phyloP scores from a whole-genome alignment of 2,329 filamentous ascomycete species.

The Fusarium lateritium region DNA sequence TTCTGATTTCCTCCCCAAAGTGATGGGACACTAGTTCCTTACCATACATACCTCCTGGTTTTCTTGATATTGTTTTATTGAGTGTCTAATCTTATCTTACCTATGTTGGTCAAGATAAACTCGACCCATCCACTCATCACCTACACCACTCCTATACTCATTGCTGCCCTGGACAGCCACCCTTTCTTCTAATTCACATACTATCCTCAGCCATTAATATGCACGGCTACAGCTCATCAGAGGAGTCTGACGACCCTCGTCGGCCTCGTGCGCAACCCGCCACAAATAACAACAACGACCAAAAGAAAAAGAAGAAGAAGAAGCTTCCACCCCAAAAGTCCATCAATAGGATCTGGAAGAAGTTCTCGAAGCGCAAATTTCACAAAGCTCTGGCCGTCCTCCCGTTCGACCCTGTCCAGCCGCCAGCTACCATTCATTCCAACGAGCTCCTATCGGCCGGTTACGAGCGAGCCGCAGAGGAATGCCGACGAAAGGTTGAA shows the following conservation, averaged over 20 bases:
- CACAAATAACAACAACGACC: conserved; percentile 54
- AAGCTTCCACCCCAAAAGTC: conserved; percentile 73
- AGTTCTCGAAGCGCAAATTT: conserved; percentile 71
- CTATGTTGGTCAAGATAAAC: not conserved
- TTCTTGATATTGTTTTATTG: not conserved
- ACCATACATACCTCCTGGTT: not conserved
- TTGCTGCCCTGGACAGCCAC: not conserved
- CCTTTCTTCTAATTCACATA: not conserved
- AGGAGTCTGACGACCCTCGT: conserved; percentile 64
- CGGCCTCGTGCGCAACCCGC: conserved; percentile 55
- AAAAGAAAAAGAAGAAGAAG: conserved; percentile 66
- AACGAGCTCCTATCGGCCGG: conserved; percentile 73
- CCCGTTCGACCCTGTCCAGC: conserved; percentile 73
- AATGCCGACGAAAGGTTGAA: conserved; percentile 73
- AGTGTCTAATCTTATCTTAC: conserved; percentile 7
- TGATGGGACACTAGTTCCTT: conserved; percentile 16
- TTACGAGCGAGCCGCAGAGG: conserved; percentile 74
- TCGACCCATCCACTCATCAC: not conserved
- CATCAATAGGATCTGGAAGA: conserved; percentile 77
- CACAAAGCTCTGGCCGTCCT: conserved; percentile 76
- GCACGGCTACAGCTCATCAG: conserved; percentile 66
- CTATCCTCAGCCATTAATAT: conserved; percentile 43
- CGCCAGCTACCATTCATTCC: conserved; percentile 64
- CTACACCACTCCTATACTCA: not conserved
- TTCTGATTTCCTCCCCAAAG: not conserved